Evolutionary conservation across 1,284 basidiomycete species (phyloP).

Genomic region (Pyrrhoderma lamaoense): DNA sequence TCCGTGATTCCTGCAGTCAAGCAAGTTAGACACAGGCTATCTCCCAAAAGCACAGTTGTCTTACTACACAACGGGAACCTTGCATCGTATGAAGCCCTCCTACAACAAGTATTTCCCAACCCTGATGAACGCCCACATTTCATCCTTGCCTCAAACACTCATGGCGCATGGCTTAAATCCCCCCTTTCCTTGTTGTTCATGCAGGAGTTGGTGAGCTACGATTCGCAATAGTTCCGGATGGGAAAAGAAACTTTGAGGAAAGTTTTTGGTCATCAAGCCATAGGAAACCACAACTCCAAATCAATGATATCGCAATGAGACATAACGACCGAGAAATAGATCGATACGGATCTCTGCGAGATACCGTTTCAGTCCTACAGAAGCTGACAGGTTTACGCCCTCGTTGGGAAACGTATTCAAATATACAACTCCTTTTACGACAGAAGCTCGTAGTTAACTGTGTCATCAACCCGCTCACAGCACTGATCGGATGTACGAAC

Average conservation of each 20-base stretch:
- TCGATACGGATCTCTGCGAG: constrained; percentile 53
- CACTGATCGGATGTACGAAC: constrained; percentile 75
- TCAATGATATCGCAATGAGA: constrained; percentile 50
- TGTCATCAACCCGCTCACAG: constrained; percentile 84
- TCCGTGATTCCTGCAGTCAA: constrained; percentile 55
- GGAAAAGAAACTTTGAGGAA: constrained; percentile 52
- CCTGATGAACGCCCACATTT: constrained; percentile 74
- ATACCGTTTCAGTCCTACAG: constrained; percentile 63
- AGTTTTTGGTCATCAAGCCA: constrained; percentile 32
- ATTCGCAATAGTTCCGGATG: constrained; percentile 76
- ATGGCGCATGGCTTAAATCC: constrained; percentile 60
- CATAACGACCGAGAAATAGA: constrained; percentile 23
- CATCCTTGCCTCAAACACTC: constrained; percentile 77
- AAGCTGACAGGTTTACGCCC: constrained; percentile 51
- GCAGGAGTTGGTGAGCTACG: constrained; percentile 65
- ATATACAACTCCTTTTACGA: constrained; percentile 67
- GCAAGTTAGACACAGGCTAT: constrained; percentile 58
- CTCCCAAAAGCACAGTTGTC: constrained; percentile 71
- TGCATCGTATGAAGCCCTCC: constrained; percentile 81
- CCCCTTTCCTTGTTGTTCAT: constrained; percentile 59
- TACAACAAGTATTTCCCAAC: constrained; percentile 67
- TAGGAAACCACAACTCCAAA: constrained; percentile 34
- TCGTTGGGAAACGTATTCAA: constrained; percentile 62
- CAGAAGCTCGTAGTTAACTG: constrained; percentile 84
- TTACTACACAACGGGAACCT: constrained; percentile 84